Conservation (phyloP, 371 early-diverging fungal genomes). For the Dinochytrium kinnereticum region DNA sequence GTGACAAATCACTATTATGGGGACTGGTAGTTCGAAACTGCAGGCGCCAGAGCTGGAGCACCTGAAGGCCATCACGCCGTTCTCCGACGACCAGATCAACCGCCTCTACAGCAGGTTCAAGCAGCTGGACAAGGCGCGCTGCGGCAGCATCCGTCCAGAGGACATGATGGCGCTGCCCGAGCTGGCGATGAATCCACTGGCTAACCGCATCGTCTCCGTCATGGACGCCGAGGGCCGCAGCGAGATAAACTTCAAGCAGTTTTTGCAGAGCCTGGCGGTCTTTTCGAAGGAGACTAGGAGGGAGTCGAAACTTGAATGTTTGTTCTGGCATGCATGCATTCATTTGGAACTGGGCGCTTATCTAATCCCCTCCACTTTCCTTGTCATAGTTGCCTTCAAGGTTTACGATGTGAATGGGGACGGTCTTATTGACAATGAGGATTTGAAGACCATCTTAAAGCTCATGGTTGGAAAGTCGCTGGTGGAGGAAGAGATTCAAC, state of each 20-base stretch:
- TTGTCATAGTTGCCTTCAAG: conserved; percentile 49
- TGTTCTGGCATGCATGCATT: not conserved
- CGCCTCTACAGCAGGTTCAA: conserved; percentile 51
- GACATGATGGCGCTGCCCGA: conserved; percentile 54
- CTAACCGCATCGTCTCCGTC: conserved; percentile 46
- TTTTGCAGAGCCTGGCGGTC: conserved; percentile 38
- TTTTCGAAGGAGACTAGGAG: conserved; percentile 44
- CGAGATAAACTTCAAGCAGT: conserved; percentile 48
- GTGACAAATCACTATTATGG: not conserved
- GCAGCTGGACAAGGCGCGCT: conserved; percentile 51
- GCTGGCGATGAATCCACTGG: conserved; percentile 55
- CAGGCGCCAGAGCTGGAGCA: conserved; percentile 5
- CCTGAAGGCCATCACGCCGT: conserved; percentile 20
- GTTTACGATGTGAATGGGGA: conserved; percentile 55
- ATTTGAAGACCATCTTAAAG: conserved; percentile 47
- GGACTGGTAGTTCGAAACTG: not conserved
- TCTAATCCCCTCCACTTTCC: not conserved
- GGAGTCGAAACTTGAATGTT: conserved; percentile 49
- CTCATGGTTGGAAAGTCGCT: conserved; percentile 50
- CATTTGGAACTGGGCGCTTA: not conserved
- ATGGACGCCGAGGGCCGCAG: conserved; percentile 42
- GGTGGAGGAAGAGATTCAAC: conserved; percentile 41
- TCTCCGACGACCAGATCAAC: conserved; percentile 41
- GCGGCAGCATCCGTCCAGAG: conserved; percentile 41
- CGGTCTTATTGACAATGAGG: conserved; percentile 41